Percentiles rank a stretch among this genome's conserved stretches.
Conservation (phyloP, 2,329 filamentous ascomycete genomes). For the Xylaria sp. region DNA sequence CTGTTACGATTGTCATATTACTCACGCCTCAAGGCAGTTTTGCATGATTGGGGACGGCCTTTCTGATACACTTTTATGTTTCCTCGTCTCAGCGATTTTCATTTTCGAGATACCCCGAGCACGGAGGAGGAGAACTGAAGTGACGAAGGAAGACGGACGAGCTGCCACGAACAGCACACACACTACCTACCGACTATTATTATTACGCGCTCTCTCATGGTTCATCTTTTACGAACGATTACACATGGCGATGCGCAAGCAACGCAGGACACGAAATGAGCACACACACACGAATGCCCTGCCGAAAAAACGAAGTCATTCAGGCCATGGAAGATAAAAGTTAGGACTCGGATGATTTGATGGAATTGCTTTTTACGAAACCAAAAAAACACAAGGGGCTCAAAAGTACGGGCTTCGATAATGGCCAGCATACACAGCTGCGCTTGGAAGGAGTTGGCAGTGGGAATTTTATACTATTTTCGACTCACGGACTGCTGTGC, state of each 20-base stretch:
- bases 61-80: slow-evolving; percentile 21
- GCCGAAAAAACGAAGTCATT: slow-evolving; percentile 6
- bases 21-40: slow-evolving; percentile 30
- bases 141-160: slow-evolving; percentile 21
- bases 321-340: slow-evolving; percentile 18
- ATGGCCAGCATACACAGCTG: not conserved
- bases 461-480: not conserved
- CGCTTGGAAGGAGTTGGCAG: not conserved
- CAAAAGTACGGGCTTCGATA: not conserved
- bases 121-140: slow-evolving; percentile 21
- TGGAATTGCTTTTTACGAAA: slow-evolving; percentile 3
- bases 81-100: slow-evolving; percentile 27
- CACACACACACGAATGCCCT: slow-evolving; percentile 6
- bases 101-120: slow-evolving; percentile 31
- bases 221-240: not conserved
- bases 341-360: slow-evolving; percentile 11
- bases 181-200: slow-evolving; percentile 1
- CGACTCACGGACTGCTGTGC: slow-evolving; percentile 2
- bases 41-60: slow-evolving; percentile 26
- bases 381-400: not conserved
- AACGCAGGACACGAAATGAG: slow-evolving; percentile 16
- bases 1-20: slow-evolving; percentile 31
- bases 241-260: slow-evolving; percentile 19
- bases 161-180: slow-evolving; percentile 19
- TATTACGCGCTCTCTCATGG: not conserved